phyloP scores from a whole-genome alignment of 208 protist species.

The Acanthamoeba royreba region DNA sequence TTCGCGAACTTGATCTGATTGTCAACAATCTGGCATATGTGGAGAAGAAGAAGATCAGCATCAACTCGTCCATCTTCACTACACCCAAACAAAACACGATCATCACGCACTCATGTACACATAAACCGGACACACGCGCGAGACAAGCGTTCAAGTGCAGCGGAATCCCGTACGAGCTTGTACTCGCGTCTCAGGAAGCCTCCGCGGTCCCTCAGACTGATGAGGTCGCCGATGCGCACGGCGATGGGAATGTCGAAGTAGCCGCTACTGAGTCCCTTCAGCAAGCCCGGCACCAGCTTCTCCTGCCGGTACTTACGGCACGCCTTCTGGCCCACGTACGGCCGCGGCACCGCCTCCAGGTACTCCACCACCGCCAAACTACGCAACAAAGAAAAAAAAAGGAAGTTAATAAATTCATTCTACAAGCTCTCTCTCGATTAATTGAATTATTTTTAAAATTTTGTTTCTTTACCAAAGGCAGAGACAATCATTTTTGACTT shows the following conservation, averaged over 20 bases:
- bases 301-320: background rate
- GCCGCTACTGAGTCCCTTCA: background rate
- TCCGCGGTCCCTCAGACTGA: background rate
- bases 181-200: background rate
- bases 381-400: background rate
- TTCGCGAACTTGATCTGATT: slow-evolving; percentile 17
- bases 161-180: background rate
- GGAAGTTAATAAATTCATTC: background rate
- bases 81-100: background rate
- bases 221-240: slow-evolving; percentile 9
- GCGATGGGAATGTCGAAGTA: slow-evolving; percentile 21
- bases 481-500: too few relatives aligned
- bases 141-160: too few relatives aligned
- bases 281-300: background rate
- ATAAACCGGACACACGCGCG: background rate
- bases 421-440: too few relatives aligned
- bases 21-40: background rate
- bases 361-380: background rate
- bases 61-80: background rate
- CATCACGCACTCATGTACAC: background rate
- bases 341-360: slow-evolving; percentile 12
- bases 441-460: too few relatives aligned
- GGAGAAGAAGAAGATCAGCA: background rate
- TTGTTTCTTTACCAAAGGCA: too few relatives aligned
- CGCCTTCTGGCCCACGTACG: background rate